phyloP scores from a whole-genome alignment of 331 rosid species.

The Phaseolus coccineus region DNA sequence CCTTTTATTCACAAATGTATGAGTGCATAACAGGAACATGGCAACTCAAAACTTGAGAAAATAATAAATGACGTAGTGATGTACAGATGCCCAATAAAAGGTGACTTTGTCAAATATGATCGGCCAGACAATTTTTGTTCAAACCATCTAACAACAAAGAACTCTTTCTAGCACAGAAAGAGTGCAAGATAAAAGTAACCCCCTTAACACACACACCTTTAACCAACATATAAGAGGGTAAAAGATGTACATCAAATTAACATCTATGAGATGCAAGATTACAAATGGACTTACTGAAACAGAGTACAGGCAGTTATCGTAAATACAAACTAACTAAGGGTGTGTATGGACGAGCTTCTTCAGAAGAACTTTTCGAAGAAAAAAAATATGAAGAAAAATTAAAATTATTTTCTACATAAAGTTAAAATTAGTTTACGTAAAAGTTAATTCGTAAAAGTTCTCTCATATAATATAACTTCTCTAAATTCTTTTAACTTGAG shows the following conservation, averaged over 20 bases:
- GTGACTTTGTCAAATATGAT: neutral
- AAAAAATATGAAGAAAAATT: too few relatives aligned
- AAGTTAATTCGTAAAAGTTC: too few relatives aligned
- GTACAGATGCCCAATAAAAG: neutral
- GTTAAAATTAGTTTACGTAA: too few relatives aligned
- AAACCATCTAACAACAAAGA: slow-evolving; percentile 7
- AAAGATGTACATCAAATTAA: neutral
- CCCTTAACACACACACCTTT: neutral
- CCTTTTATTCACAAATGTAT: neutral
- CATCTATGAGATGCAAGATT: neutral
- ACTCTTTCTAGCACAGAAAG: slow-evolving; percentile 33
- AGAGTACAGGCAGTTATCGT: neutral
- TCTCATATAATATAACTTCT: too few relatives aligned
- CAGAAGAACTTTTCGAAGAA: too few relatives aligned
- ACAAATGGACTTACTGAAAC: neutral
- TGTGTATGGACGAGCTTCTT: too few relatives aligned
- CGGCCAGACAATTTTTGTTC: neutral
- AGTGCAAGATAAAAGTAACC: slow-evolving; percentile 22
- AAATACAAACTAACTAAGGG: neutral
- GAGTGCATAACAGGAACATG: neutral
- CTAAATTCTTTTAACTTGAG: too few relatives aligned
- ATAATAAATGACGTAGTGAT: neutral
- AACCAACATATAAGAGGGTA: neutral
- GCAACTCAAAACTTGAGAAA: slow-evolving; percentile 7
- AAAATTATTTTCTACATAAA: too few relatives aligned